Evolutionary conservation across 345 rosid species (phyloP).

Genomic region (Carallia pectinifolia): DNA sequence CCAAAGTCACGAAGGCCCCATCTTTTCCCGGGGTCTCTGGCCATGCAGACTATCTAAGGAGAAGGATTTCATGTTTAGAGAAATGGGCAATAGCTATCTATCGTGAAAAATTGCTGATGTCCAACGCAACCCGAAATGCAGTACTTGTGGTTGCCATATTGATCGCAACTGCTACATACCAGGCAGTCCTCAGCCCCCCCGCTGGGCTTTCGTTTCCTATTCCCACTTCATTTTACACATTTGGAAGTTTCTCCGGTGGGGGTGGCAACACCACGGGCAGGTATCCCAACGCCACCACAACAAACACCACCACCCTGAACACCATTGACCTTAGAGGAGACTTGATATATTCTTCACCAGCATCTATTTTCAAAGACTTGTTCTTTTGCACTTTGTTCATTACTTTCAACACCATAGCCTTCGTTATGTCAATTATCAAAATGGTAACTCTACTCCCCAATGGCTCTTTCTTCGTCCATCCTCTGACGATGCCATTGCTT

Average conservation of each 20-base stretch:
- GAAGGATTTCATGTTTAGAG: not conserved
- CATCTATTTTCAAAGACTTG: not conserved
- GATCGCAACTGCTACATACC: constrained; percentile 35
- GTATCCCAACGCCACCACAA: not conserved
- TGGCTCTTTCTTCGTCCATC: not conserved
- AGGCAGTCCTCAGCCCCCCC: not conserved
- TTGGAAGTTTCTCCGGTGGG: not conserved
- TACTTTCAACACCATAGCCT: constrained; percentile 23
- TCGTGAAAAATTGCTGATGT: not conserved
- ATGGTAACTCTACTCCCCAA: constrained; percentile 25
- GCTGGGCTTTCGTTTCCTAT: not conserved
- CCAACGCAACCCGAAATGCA: constrained; percentile 24
- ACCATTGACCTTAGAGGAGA: not conserved
- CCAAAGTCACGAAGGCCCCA: no score
- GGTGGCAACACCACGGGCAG: not conserved
- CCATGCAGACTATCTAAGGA: not conserved
- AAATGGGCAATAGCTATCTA: not conserved
- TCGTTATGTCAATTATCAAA: constrained; percentile 8
- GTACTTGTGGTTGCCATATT: constrained; percentile 33
- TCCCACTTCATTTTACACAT: not conserved
- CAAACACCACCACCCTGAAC: not conserved
- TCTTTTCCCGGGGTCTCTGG: not conserved
- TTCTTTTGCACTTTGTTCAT: constrained; percentile 9
- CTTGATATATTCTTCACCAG: not conserved
- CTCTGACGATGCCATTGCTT: not conserved